Base-by-base conservation (phyloP, 768 basidiomycete species). In the Russula lepida region DNA sequence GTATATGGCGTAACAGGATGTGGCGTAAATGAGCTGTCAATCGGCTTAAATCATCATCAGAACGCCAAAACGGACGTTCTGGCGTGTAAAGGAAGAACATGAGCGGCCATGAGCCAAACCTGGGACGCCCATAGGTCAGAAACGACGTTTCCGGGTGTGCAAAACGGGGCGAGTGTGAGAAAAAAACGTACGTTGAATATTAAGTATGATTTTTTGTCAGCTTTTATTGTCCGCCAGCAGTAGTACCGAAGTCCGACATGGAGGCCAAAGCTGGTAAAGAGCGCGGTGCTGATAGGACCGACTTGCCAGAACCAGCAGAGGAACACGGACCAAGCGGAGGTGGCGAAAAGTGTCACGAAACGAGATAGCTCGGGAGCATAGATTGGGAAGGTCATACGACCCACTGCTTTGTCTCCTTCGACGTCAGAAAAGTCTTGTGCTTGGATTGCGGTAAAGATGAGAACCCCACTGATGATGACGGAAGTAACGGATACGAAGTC, bases 401-500 rank as follows among this genome's bases (percentile, higher is more conserved):
- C 63, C 9, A 50, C 57, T 0, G 48, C 54, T 44, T 50, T 59
- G 58, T 69, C 69, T 13, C 69, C 69, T 44, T 64, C 66, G 27
- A 68, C 67, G 58, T 69, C 69, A 11, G 62, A 59, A 57, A 69
- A 69, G 62, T 69, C 69, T 49, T 69, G 69, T 1, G 59, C 58
- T 33, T 67, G 68, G 1, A 69, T 65, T 3, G 66, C 67, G 11
- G 66, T 69, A 6, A 63, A 60, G 23, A 69, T 67, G 48, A 67
- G 58, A 48, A 59, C 30, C n/a, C 59, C 61, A 15, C 61, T 64
- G 12, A 66, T 63, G 27, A 54, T 39, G 46, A 68, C 59, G 6
- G 68, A 65, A 2, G 58, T 59, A 25, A 64, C 37, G 21, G 66
- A 67, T 9, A 60, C 52, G 15, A 56, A 52, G 19, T 67, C 66